phyloP scores from a whole-genome alignment of 805 yeast species.

The Metschnikowia chrysomelidarum region DNA sequence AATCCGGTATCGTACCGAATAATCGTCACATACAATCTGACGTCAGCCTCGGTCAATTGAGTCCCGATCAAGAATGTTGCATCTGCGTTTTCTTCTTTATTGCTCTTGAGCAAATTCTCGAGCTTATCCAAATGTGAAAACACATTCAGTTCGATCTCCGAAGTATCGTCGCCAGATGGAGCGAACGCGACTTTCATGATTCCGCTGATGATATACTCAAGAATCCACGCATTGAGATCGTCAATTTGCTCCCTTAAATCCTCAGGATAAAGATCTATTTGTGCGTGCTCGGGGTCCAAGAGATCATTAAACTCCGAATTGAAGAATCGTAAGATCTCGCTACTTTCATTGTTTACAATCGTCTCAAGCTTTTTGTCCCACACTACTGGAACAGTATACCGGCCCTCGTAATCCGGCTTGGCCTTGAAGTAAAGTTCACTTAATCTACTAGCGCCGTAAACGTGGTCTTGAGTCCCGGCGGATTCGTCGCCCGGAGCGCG shows the following conservation, averaged over 20 bases:
- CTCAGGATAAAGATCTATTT: conserved; percentile 62
- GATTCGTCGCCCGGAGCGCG: conserved; percentile 52
- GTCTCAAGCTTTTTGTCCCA: conserved; percentile 85
- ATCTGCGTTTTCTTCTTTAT: conserved; percentile 30
- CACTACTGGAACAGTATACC: conserved; percentile 90
- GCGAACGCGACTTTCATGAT: conserved; percentile 94
- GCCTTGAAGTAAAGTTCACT: conserved; percentile 74
- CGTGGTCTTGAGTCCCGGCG: conserved; percentile 39
- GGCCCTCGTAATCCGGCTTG: conserved; percentile 70
- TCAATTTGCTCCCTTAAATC: conserved; percentile 58
- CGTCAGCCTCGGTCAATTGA: conserved; percentile 83
- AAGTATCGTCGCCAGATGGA: conserved; percentile 77
- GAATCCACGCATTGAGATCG: conserved; percentile 78
- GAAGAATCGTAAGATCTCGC: conserved; percentile 84
- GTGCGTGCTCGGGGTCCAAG: conserved; percentile 46
- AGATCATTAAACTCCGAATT: conserved; percentile 70
- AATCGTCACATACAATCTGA: conserved; percentile 82
- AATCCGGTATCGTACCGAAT: conserved; percentile 91
- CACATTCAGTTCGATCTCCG: conserved; percentile 57
- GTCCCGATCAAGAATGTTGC: conserved; percentile 52
- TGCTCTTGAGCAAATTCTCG: conserved; percentile 55
- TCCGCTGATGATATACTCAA: conserved; percentile 84
- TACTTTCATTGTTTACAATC: conserved; percentile 88
- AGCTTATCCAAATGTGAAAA: conserved; percentile 69
- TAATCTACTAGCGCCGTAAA: conserved; percentile 58